A percentile compares a stretch with the other conserved stretches of the same genome.
These are phyloP conservation scores for Teunomyces lycoperdinae DNA, from an alignment of 805 yeast species.

Conservation along the genomic window DNA sequence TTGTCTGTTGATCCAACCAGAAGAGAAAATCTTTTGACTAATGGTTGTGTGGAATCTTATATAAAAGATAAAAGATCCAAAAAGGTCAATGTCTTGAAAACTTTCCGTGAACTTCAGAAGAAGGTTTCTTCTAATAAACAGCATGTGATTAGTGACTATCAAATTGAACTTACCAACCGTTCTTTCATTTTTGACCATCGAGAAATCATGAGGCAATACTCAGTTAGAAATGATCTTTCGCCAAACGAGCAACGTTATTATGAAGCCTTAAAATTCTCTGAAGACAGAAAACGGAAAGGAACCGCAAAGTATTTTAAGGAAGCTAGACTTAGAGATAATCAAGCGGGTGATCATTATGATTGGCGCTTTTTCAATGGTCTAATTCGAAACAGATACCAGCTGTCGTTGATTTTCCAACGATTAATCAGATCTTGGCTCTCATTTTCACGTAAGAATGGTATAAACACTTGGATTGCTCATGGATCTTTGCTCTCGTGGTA, in stretches of 20 bases:
- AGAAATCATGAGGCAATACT: constrained; percentile 13
- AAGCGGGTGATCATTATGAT: constrained; percentile 26
- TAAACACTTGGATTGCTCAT: constrained; percentile 28
- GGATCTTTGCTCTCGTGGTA: constrained; percentile 29
- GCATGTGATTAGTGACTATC: constrained; percentile 24
- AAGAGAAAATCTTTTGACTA: constrained; percentile 16
- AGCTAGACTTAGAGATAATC: constrained; percentile 24
- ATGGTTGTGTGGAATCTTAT: constrained; percentile 22
- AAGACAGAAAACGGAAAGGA: constrained; percentile 20
- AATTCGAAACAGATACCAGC: constrained; percentile 16
- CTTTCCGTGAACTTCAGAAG: constrained; percentile 20
- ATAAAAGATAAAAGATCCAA: constrained; percentile 6
- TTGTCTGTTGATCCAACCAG: constrained; percentile 15
- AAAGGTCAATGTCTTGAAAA: constrained; percentile 17
- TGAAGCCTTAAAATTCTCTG: constrained; percentile 32
- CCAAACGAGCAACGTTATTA: constrained; percentile 26
- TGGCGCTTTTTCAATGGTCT: constrained; percentile 26
- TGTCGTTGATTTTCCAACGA: constrained; percentile 19
- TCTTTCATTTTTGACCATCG: constrained; percentile 24
- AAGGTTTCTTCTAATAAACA: constrained; percentile 16
- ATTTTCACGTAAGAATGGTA: constrained; percentile 23
- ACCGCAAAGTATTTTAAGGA: constrained; percentile 42
- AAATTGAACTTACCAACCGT: constrained; percentile 23
- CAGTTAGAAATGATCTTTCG: constrained; percentile 12
- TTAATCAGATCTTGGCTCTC: constrained; percentile 24